Evolutionary conservation across 441 rosid species (phyloP).

Genomic region (Populus hybrid): DNA sequence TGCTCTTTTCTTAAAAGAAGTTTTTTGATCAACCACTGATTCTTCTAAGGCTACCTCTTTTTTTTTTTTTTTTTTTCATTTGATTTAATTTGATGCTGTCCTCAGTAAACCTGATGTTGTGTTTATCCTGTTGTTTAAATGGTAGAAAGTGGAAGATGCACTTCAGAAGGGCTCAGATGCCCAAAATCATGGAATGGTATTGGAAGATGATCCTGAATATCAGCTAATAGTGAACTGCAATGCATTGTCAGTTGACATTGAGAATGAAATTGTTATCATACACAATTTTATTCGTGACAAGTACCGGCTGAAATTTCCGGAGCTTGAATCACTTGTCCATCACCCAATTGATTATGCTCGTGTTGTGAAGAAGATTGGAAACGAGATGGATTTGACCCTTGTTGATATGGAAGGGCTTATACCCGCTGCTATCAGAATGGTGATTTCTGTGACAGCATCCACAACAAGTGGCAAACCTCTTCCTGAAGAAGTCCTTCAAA

Average conservation of each 20-base stretch:
- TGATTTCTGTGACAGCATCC: slow-evolving; percentile 80
- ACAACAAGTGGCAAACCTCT: slow-evolving; percentile 88
- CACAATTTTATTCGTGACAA: slow-evolving; percentile 88
- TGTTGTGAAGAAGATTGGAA: slow-evolving; percentile 82
- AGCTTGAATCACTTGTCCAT: slow-evolving; percentile 83
- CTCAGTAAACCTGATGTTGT: neutral
- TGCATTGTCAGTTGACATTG: slow-evolving; percentile 76
- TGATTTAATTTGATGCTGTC: neutral
- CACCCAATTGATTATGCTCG: slow-evolving; percentile 93
- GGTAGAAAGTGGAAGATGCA: slow-evolving; percentile 78
- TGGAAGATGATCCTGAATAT: slow-evolving; percentile 91
- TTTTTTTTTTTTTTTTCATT: neutral
- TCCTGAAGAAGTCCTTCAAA: slow-evolving; percentile 72
- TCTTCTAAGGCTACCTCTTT: neutral
- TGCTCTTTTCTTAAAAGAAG: too few relatives aligned
- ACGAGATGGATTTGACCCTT: slow-evolving; percentile 77
- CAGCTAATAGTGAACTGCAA: slow-evolving; percentile 89
- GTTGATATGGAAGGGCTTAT: slow-evolving; percentile 79
- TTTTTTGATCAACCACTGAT: neutral
- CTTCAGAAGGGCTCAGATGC: slow-evolving; percentile 61
- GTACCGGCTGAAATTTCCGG: slow-evolving; percentile 76
- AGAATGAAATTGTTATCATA: slow-evolving; percentile 79
- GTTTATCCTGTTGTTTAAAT: slow-evolving; percentile 9
- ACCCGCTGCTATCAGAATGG: slow-evolving; percentile 86
- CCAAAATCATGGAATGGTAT: slow-evolving; percentile 51